A percentile compares a stretch with the other conserved stretches of the same genome.
Evolutionary conservation across 1,139 yeast genomes (phyloP).

Genomic region (Blastobotrys buckinghamii): DNA sequence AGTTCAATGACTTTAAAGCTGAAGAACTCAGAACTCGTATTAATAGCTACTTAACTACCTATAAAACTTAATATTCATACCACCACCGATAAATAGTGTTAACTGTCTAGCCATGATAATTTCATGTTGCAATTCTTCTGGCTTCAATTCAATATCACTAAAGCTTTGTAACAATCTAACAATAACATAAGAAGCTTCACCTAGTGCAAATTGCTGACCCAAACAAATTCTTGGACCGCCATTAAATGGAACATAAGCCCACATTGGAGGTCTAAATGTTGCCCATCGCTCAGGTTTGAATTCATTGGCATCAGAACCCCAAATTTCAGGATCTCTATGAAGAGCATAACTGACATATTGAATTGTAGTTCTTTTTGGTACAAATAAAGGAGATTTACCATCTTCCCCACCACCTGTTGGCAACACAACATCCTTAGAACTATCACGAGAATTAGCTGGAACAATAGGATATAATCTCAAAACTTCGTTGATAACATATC

Average conservation of each 20-base stretch:
- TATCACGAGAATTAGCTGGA: constrained; percentile 47
- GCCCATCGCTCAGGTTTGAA: constrained; percentile 52
- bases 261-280: constrained; percentile 21
- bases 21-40: too few relatives aligned
- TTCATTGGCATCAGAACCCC: constrained; percentile 45
- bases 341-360: constrained; percentile 40
- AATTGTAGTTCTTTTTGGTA: constrained; percentile 45
- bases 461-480: constrained; percentile 53
- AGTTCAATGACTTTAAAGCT: too few relatives aligned
- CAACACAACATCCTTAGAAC: constrained; percentile 34
- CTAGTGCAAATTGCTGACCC: constrained; percentile 55
- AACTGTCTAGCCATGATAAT: not conserved
- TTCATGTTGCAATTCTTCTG: constrained; percentile 3
- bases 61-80: not conserved
- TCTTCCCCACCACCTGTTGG: constrained; percentile 39
- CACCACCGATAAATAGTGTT: not conserved
- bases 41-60: not conserved
- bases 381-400: constrained; percentile 39
- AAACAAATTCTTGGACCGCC: constrained; percentile 58
- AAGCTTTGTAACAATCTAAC: constrained; percentile 40
- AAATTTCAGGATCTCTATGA: constrained; percentile 41
- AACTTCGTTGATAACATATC: constrained; percentile 45
- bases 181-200: constrained; percentile 47
- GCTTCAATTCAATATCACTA: constrained; percentile 14
- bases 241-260: constrained; percentile 41